Base-by-base conservation (phyloP, 2,329 filamentous ascomycete genomes). In the Didymella keratinophila region DNA sequence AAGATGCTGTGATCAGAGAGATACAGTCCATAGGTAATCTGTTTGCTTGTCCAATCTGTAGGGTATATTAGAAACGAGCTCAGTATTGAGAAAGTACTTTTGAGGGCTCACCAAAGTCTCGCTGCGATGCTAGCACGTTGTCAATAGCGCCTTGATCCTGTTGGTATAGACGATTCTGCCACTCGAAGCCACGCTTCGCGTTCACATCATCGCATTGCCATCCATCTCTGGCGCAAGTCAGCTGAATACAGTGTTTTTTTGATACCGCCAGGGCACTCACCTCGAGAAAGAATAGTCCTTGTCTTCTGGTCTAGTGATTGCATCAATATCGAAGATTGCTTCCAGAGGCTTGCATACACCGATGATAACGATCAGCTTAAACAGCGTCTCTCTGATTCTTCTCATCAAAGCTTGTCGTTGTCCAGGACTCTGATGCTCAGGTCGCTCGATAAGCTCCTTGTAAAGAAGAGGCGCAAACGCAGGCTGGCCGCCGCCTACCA, bases 261-360 rank as follows among this genome's bases (percentile, higher is more conserved):
- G 2, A 8, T 27, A 6, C 9, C 39, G 21, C n/a, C 28, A 18
- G 28, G 16, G 18, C 28, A 16, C 37, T 11, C 47, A 74, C 63
- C 86, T 82, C 3, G 83, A 85, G n/a, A 41, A 41, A 3, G 37
- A 20, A 11, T 41, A 41, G 11, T 41, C 18, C 78, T 2, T 83
- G 64, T 89, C 87, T 68, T 87, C 85, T 0, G 78, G 78, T 25
- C 70, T 72, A 63, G 87, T 84, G 10, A 84, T 69, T 16, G 79
- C 76, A 30, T 74, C 78, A 52, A 88, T 86, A n/a, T 81, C 78
- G 8, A 87, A 77, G 42, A 88, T 82, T 1, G 85, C 82, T 65
- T 88, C 86, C 4, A 89, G 72, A 8, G 86, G 85, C 67, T 87
- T 88, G 71, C 84, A 87, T 0, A 89, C 84, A 0, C 87, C 87